phyloP scores from a whole-genome alignment of 805 yeast species.

The Zygosaccharomyces lentus region DNA sequence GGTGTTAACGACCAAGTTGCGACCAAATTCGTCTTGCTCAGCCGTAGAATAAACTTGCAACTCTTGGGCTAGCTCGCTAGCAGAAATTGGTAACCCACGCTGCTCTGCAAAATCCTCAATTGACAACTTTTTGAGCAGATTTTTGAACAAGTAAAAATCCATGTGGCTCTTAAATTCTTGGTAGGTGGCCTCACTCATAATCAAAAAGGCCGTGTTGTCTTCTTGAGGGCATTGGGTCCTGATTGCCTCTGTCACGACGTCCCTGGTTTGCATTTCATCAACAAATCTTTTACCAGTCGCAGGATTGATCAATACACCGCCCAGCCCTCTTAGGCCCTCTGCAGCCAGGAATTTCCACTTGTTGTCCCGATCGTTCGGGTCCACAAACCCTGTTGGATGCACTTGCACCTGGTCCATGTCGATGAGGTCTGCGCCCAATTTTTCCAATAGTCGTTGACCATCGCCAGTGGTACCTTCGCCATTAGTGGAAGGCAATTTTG shows the following conservation, averaged over 20 bases:
- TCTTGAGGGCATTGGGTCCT: slow-evolving; percentile 29
- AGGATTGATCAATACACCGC: slow-evolving; percentile 50
- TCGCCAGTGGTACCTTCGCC: slow-evolving; percentile 56
- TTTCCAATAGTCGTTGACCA: slow-evolving; percentile 48
- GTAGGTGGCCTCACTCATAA: slow-evolving; percentile 44
- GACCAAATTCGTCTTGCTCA: slow-evolving; percentile 35
- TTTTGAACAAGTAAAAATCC: slow-evolving; percentile 46
- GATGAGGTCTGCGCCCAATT: slow-evolving; percentile 45
- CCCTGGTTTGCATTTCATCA: slow-evolving; percentile 53
- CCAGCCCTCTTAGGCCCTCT: slow-evolving; percentile 55
- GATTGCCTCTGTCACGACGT: slow-evolving; percentile 45
- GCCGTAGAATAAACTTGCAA: slow-evolving; percentile 24
- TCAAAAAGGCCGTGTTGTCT: slow-evolving; percentile 34
- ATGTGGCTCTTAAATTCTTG: slow-evolving; percentile 45
- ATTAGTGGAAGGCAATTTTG: slow-evolving; percentile 50
- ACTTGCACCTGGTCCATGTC: slow-evolving; percentile 59
- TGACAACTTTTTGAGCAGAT: slow-evolving; percentile 33
- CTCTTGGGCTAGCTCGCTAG: slow-evolving; percentile 24
- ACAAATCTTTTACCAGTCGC: slow-evolving; percentile 46
- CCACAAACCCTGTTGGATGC: slow-evolving; percentile 60
- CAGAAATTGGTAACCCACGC: slow-evolving; percentile 21
- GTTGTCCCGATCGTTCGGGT: slow-evolving; percentile 38
- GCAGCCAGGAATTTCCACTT: slow-evolving; percentile 56
- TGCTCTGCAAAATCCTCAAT: slow-evolving; percentile 31
- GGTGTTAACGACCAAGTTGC: slow-evolving; percentile 34